Evolutionary conservation across 495 filamentous ascomycete species (phyloP), one percentile per base, ranked within the genome.

Genomic region (Neurospora pannonica): DNA sequence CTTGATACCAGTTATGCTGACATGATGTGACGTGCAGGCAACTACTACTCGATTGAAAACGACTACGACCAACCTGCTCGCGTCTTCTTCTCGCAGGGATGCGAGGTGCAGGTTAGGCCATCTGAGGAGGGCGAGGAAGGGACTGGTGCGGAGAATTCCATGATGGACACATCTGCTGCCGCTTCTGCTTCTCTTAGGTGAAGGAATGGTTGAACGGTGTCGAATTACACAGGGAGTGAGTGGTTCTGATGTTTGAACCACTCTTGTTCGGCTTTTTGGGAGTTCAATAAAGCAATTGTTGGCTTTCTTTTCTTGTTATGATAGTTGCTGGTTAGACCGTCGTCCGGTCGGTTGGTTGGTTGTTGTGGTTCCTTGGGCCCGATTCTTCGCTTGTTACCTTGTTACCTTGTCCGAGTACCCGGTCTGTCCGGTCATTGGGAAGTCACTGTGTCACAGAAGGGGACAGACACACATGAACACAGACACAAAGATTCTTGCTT

Each of bases 21-120:
- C 11, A 43, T 70, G 36, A 76, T 81, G 46, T 81, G 74, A n/a
- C 4, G 19, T 8, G 15, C 40, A 34, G 94, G 93, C 54, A 97
- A 97, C 75, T 89, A 92, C 70, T 97, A 97, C 79, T 91, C 89
- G 76, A 95, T 97, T 74, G 83, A 86, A 46, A 97, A 97, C 78
- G 87, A 90, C 34, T 88, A 89, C 76, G 85, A 88, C 70, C 86
- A 84, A 46, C 84, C 88, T n/a, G 90, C 90, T 4, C 88, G 91
- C 28, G 86, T 97, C 15, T 97, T 96, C 85, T 97, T 97, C 82
- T 89, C 93, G 1, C 94, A 97, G 76, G 93, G 91, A 6, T 93
- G 91, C 79, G 89, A 91, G 78, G 74, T 85, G n/a, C 48, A 79
- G 4, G 76, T 76, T 7, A 42, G 54, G 13, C 60, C 40, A 8